These are phyloP conservation scores for Lentinula detonsa DNA, from an alignment of 768 basidiomycete genomes.

Conservation along the genomic window DNA sequence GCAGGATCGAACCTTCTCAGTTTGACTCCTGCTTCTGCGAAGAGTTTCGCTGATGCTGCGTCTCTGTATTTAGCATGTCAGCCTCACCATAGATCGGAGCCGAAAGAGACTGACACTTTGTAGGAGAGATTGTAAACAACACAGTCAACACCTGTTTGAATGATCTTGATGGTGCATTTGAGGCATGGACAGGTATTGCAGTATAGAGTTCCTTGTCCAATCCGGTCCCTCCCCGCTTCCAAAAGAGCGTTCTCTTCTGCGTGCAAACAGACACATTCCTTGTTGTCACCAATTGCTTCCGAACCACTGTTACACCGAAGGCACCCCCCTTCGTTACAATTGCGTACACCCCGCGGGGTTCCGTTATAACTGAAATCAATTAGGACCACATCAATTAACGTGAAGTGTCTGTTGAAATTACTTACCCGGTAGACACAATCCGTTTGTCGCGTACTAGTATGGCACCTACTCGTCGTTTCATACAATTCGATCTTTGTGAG, in stretches of 20 bases:
- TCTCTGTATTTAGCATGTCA: conserved; percentile 42
- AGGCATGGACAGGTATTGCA: conserved; percentile 99
- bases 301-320: conserved; percentile 61
- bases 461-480: conserved; percentile 96
- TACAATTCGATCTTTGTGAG: conserved; percentile 88
- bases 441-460: conserved; percentile 83
- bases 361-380: conserved; percentile 75
- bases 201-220: conserved; percentile 82
- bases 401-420: not conserved
- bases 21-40: conserved; percentile 78
- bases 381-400: not conserved
- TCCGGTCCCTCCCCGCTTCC: conserved; percentile 88
- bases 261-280: conserved; percentile 91
- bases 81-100: not conserved
- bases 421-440: conserved; percentile 73
- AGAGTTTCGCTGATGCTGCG: conserved; percentile 71
- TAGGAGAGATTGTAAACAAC: conserved; percentile 96
- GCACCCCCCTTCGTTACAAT: conserved; percentile 94
- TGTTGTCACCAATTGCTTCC: conserved; percentile 36
- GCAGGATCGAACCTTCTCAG: conserved; percentile 63
- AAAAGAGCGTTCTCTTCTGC: conserved; percentile 97
- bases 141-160: conserved; percentile 85
- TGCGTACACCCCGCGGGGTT: conserved; percentile 82
- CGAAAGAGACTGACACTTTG: conserved; percentile 66
- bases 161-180: conserved; percentile 95